These are phyloP conservation scores for Beauveria caledonica DNA, from an alignment of 2,329 filamentous ascomycete genomes.

Conservation along the genomic window DNA sequence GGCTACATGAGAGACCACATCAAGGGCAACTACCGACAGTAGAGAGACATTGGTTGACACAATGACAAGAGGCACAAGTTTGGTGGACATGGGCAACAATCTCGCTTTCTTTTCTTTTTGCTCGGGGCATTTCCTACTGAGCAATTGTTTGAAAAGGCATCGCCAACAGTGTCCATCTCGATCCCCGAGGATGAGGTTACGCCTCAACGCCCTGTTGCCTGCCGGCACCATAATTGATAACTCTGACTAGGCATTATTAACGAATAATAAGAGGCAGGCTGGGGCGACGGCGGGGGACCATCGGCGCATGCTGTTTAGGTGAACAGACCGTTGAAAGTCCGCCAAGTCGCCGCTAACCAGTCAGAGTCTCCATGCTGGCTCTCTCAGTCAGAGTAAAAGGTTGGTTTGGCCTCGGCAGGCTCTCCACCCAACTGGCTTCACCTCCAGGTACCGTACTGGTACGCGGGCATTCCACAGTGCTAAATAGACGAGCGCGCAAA, in stretches of 20 bases:
- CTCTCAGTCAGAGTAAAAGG: not conserved
- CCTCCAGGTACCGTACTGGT: not conserved
- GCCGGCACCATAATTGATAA: not conserved
- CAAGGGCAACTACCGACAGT: slow-evolving; percentile 1
- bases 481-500: not conserved
- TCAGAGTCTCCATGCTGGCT: not conserved
- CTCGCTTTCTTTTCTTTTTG: too few relatives aligned
- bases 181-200: too few relatives aligned
- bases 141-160: too few relatives aligned
- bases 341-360: not conserved
- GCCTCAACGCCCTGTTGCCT: not conserved
- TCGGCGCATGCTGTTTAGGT: too few relatives aligned
- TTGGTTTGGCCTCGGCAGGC: not conserved
- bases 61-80: not conserved
- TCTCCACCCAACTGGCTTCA: slow-evolving; percentile 9
- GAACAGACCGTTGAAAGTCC: not conserved
- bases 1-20: not conserved
- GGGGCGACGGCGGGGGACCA: not conserved
- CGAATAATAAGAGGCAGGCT: not conserved
- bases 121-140: too few relatives aligned
- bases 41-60: not conserved
- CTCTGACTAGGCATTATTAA: not conserved
- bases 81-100: too few relatives aligned
- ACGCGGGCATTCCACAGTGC: not conserved
- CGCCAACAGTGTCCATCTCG: too few relatives aligned